Conservation (phyloP, 805 yeast genomes). For the Saturnispora halmiae region DNA sequence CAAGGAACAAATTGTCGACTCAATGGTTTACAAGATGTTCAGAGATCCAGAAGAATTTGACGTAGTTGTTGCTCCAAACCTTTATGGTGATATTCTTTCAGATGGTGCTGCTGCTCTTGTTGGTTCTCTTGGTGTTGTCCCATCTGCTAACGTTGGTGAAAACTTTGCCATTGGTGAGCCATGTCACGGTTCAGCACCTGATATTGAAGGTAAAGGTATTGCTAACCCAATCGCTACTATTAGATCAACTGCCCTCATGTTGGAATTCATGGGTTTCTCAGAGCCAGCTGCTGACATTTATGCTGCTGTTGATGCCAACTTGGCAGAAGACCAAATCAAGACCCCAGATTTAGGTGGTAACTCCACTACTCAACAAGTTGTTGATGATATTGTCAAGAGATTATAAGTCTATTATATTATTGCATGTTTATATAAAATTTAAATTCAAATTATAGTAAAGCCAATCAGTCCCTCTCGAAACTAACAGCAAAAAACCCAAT, state of each 20-base stretch:
- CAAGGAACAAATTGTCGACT: constrained; percentile 96
- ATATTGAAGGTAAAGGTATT: constrained; percentile 90
- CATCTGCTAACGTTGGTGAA: constrained; percentile 97
- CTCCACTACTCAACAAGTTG: constrained; percentile 77
- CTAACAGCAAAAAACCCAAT: constrained; percentile 97
- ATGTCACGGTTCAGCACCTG: constrained; percentile 99
- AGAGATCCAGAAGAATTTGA: constrained; percentile 96
- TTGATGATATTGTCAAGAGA: constrained; percentile 66
- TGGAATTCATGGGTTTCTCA: constrained; percentile 89
- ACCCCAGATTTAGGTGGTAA: constrained; percentile 96
- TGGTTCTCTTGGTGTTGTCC: constrained; percentile 96
- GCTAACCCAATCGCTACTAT: constrained; percentile 97
- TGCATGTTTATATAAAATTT: constrained; percentile 1
- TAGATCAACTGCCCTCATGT: constrained; percentile 94
- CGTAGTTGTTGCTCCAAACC: constrained; percentile 96
- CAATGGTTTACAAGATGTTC: constrained; percentile 98
- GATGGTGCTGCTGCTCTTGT: constrained; percentile 98
- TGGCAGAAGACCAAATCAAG: constrained; percentile 64
- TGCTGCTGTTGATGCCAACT: constrained; percentile 89
- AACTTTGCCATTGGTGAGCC: constrained; percentile 97
- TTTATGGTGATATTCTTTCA: constrained; percentile 93
- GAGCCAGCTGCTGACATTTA: constrained; percentile 88
- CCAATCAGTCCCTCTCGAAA: constrained; percentile 44
- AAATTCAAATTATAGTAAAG: not conserved
- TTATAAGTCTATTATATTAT: constrained; percentile 22